Conservation (phyloP, 2,329 filamentous ascomycete genomes). For the Aspergillus oerlinghausenensis region DNA sequence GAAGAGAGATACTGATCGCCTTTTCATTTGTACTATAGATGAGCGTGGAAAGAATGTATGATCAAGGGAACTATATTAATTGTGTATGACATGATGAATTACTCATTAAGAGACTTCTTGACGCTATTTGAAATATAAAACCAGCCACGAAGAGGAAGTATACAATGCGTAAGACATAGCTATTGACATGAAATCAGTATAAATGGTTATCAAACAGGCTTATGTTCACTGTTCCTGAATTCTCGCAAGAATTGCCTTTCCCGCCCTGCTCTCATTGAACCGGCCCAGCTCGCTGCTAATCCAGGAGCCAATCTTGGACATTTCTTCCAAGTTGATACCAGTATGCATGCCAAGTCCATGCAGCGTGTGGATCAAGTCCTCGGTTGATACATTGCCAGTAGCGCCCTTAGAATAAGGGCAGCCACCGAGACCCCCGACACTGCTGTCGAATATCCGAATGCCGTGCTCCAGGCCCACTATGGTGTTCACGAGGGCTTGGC, state of each 20-base stretch:
- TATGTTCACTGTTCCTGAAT: conserved; percentile 14
- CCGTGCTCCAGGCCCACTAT: conserved; percentile 60
- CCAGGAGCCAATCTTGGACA: conserved; percentile 54
- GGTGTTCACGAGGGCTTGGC: conserved; percentile 60
- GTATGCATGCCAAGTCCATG: conserved; percentile 59
- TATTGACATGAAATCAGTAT: background rate
- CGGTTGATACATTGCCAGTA: conserved; percentile 62
- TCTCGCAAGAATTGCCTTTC: conserved; percentile 47
- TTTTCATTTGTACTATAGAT: background rate
- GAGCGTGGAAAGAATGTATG: background rate
- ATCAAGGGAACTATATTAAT: background rate
- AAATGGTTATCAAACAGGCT: background rate
- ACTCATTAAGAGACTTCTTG: background rate
- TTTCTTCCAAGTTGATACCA: conserved; percentile 53
- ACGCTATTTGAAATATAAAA: background rate
- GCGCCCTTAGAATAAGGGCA: conserved; percentile 63
- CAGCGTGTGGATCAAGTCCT: conserved; percentile 58
- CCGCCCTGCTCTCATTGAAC: conserved; percentile 50
- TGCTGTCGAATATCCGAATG: conserved; percentile 59
- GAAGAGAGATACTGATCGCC: background rate
- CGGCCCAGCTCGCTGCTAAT: conserved; percentile 52
- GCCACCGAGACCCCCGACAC: conserved; percentile 60
- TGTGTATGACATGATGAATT: background rate
- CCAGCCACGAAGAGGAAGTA: too few relatives aligned
- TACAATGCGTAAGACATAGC: background rate